Conservation (phyloP, 2,329 filamentous ascomycete genomes). For the Aspergillus pseudoglaucus region DNA sequence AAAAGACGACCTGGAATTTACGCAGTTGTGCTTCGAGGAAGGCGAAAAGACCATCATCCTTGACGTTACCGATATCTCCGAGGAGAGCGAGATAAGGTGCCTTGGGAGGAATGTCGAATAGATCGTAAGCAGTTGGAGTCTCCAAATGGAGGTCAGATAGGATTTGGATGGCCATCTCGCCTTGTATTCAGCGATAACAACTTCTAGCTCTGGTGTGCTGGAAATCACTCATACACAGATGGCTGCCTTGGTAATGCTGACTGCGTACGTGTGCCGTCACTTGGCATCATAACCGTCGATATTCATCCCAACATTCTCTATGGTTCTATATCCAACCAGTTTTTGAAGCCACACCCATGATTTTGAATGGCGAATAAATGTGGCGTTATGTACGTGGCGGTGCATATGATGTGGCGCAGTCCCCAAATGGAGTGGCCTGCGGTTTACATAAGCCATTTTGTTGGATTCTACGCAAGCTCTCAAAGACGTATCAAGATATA, state of each 20-base stretch:
- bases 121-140: constrained; percentile 43
- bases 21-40: constrained; percentile 47
- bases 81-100: constrained; percentile 51
- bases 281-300: no score
- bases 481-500: constrained; percentile 6
- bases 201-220: not conserved
- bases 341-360: not conserved
- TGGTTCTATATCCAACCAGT: no score
- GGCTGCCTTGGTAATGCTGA: no score
- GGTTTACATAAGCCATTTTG: constrained; percentile 4
- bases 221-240: not conserved
- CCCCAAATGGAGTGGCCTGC: not conserved
- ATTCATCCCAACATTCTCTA: no score
- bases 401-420: constrained; percentile 19
- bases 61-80: constrained; percentile 50
- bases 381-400: constrained; percentile 17
- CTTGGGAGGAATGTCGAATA: constrained; percentile 43
- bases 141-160: constrained; percentile 57
- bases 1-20: constrained; percentile 46
- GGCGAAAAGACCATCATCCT: constrained; percentile 37
- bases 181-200: not conserved
- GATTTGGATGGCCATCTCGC: constrained; percentile 37
- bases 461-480: not conserved
- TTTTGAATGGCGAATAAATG: not conserved
- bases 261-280: no score